Percentiles rank a stretch among this genome's conserved stretches.
These are phyloP conservation scores for Sugiyamaella sp. DNA, from an alignment of 1,139 yeast genomes.

Conservation along the genomic window DNA sequence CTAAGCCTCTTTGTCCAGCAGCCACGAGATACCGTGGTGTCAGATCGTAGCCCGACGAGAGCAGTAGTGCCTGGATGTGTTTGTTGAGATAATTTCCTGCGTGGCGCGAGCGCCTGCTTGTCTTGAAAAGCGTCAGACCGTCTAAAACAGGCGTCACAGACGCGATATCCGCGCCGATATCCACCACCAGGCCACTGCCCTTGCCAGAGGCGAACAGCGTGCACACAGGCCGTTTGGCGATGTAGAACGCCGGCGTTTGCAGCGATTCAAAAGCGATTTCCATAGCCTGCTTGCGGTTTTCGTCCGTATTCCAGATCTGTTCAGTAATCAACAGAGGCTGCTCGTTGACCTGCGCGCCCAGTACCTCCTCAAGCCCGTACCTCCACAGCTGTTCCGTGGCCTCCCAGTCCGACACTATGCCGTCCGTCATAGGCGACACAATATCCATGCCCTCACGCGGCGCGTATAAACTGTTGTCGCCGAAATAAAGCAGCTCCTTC, in stretches of 20 bases:
- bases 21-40: conserved; percentile 43
- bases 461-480: conserved; percentile 40
- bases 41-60: conserved; percentile 28
- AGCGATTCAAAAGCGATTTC: conserved; percentile 75
- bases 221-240: conserved; percentile 86
- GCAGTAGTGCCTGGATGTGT: conserved; percentile 36
- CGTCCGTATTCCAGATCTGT: conserved; percentile 79
- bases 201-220: conserved; percentile 92
- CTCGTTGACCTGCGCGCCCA: conserved; percentile 60
- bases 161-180: conserved; percentile 81
- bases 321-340: conserved; percentile 83
- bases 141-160: conserved; percentile 93
- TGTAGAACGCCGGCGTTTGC: conserved; percentile 81
- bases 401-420: conserved; percentile 49
- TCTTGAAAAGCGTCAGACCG: conserved; percentile 76
- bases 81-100: conserved; percentile 45
- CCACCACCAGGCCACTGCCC: conserved; percentile 90
- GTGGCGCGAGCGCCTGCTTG: conserved; percentile 36
- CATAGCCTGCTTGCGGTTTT: conserved; percentile 69
- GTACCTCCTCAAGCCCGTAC: conserved; percentile 42
- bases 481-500: conserved; percentile 30
- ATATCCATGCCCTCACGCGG: conserved; percentile 42
- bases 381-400: conserved; percentile 46
- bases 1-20: conserved; percentile 36
- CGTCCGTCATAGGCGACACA: conserved; percentile 43